Evolutionary conservation across 2,329 filamentous ascomycete species (phyloP).

Genomic region (Xylaria sp.): DNA sequence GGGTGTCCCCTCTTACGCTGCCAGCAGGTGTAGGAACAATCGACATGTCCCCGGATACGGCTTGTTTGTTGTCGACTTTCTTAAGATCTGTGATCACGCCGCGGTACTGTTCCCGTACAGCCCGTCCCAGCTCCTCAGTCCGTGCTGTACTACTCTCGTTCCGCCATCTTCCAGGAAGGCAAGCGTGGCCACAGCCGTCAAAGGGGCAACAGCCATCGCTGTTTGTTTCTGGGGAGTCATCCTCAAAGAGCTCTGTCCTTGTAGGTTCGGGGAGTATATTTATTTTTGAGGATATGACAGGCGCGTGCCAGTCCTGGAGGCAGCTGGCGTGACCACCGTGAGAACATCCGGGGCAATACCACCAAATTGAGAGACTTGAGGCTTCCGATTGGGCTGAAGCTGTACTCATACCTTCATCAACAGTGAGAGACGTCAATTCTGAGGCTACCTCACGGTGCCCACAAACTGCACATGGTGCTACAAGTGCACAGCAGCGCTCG

Average conservation of each 20-base stretch:
- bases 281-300: constrained; percentile 38
- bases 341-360: constrained; percentile 70
- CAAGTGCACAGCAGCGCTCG: constrained; percentile 62
- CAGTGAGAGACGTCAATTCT: constrained; percentile 42
- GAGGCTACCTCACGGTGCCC: constrained; percentile 61
- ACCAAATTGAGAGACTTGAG: constrained; percentile 62
- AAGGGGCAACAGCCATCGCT: constrained; percentile 70
- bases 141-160: constrained; percentile 57
- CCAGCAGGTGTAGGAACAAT: constrained; percentile 37
- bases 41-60: constrained; percentile 31
- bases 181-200: constrained; percentile 73
- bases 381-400: constrained; percentile 36
- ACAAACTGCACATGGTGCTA: constrained; percentile 69
- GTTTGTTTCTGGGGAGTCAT: constrained; percentile 51
- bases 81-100: constrained; percentile 38
- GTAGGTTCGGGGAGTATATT: constrained; percentile 15
- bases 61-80: constrained; percentile 31
- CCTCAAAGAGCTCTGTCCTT: constrained; percentile 34
- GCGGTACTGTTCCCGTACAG: constrained; percentile 56
- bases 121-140: constrained; percentile 64
- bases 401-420: constrained; percentile 41
- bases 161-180: constrained; percentile 66
- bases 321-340: constrained; percentile 72
- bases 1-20: constrained; percentile 58
- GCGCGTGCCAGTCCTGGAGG: constrained; percentile 67